Percentiles rank a stretch among this genome's conserved stretches.
These are phyloP conservation scores for Aspergillus phoenicis DNA, from an alignment of 2,329 filamentous ascomycete species.

Conservation along the genomic window DNA sequence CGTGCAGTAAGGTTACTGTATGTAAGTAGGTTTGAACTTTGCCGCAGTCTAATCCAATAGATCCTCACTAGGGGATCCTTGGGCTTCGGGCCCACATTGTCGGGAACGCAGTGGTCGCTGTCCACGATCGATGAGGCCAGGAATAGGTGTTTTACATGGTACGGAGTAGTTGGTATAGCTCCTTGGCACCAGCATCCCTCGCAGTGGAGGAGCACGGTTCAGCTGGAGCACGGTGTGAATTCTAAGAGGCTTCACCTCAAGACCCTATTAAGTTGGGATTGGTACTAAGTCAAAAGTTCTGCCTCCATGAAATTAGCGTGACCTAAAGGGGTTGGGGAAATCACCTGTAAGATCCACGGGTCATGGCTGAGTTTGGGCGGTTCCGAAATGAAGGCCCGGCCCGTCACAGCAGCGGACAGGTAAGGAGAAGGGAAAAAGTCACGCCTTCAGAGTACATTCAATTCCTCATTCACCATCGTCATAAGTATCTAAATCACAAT, in stretches of 20 bases:
- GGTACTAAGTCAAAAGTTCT: neutral
- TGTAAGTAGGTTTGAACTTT: neutral
- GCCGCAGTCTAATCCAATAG: neutral
- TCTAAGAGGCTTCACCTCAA: neutral
- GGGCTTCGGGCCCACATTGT: neutral
- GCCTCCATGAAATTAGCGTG: neutral
- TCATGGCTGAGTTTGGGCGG: neutral
- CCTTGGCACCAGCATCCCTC: neutral
- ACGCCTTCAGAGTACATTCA: neutral
- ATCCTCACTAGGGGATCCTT: conserved; percentile 1
- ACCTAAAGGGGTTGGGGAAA: neutral
- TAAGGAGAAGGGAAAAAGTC: neutral
- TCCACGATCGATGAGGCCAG: neutral
- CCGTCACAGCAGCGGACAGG: conserved; percentile 15
- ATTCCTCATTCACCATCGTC: neutral
- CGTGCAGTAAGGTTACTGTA: neutral
- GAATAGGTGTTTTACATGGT: neutral
- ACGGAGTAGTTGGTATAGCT: neutral
- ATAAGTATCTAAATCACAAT: too few species aligned
- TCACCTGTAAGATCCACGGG: neutral
- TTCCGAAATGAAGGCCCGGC: conserved; percentile 20
- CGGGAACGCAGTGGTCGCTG: neutral
- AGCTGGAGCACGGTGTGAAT: neutral
- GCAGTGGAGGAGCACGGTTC: neutral
- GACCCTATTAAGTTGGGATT: neutral